Conservation (phyloP, 257 asterid genomes). For the Penstemon newberryi region DNA sequence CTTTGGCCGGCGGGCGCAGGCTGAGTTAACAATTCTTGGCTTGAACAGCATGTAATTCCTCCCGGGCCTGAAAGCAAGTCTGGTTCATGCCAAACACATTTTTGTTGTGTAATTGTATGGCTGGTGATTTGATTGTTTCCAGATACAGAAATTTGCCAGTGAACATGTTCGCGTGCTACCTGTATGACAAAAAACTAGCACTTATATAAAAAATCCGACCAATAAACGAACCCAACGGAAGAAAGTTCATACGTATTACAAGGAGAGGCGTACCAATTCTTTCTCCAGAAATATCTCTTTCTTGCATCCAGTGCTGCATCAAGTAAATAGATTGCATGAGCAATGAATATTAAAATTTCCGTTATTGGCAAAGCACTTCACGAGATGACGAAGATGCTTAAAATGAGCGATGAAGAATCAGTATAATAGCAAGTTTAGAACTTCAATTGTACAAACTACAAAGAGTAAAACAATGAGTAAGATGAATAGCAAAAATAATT, state of each 20-base stretch:
- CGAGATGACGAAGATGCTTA: neutral
- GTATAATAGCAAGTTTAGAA: constrained; percentile 18
- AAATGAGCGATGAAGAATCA: constrained; percentile 12
- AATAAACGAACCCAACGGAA: neutral
- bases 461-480: neutral
- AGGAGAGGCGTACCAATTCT: constrained; percentile 57
- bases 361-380: neutral
- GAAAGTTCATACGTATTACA: constrained; percentile 7
- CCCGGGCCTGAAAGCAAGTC: constrained; percentile 27
- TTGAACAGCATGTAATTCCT: constrained; percentile 27
- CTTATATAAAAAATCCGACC: neutral
- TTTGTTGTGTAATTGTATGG: constrained; percentile 26
- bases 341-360: neutral
- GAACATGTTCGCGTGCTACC: constrained; percentile 70
- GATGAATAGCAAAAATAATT: neutral
- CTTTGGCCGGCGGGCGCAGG: constrained; percentile 63
- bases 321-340: constrained; percentile 23
- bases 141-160: constrained; percentile 60
- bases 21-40: constrained; percentile 26
- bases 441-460: neutral
- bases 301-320: constrained; percentile 87
- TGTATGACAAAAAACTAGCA: constrained; percentile 30
- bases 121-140: constrained; percentile 36
- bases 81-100: constrained; percentile 26
- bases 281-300: constrained; percentile 79